These are phyloP conservation scores for Geranium rotundifolium DNA, from an alignment of 345 rosid species.

Conservation along the genomic window DNA sequence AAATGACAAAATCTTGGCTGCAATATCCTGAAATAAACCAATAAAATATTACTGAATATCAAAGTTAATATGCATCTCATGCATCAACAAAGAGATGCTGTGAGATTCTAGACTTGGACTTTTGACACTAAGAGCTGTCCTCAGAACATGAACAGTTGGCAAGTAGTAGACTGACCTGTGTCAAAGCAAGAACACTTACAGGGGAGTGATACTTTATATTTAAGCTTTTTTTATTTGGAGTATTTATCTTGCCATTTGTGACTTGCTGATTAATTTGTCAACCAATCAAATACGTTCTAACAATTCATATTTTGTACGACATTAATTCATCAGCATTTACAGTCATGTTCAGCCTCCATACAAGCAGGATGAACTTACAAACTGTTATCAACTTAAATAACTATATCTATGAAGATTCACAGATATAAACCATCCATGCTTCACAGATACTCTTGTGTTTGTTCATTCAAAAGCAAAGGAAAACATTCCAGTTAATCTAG, in stretches of 20 bases:
- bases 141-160: too few relatives aligned
- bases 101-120: not conserved
- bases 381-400: too few relatives aligned
- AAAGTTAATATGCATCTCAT: not conserved
- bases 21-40: conserved; percentile 54
- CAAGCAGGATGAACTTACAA: too few relatives aligned
- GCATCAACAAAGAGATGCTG: not conserved
- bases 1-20: conserved; percentile 63
- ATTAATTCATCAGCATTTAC: not conserved
- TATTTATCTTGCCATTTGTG: too few relatives aligned
- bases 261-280: too few relatives aligned
- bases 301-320: not conserved
- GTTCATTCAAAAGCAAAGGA: not conserved
- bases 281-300: too few relatives aligned
- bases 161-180: too few relatives aligned
- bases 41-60: not conserved
- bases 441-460: not conserved
- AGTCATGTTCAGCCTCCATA: not conserved
- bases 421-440: too few relatives aligned
- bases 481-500: not conserved
- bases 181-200: too few relatives aligned
- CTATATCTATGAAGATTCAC: too few relatives aligned
- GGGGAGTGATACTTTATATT: too few relatives aligned
- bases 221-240: too few relatives aligned
- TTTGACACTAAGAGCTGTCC: not conserved